These are phyloP conservation scores for Exophiala viscosa DNA, from an alignment of 2,329 filamentous ascomycete genomes.

Conservation along the genomic window DNA sequence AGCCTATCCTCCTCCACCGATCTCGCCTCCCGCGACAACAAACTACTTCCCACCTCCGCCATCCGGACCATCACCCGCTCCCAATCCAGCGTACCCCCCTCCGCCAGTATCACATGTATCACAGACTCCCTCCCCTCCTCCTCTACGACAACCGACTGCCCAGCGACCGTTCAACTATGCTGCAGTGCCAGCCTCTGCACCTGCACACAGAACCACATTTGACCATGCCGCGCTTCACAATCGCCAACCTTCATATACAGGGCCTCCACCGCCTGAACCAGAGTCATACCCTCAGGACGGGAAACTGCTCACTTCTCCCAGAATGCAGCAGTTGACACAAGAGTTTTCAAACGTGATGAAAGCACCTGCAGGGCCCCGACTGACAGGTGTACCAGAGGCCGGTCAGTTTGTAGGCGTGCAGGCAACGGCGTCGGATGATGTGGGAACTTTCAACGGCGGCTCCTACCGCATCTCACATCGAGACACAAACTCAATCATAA, in stretches of 20 bases:
- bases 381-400: conserved; percentile 43
- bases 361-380: conserved; percentile 11
- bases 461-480: conserved; percentile 90
- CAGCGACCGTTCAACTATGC: conserved; percentile 25
- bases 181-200: conserved; percentile 26
- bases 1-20: conserved; percentile 31
- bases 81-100: conserved; percentile 21
- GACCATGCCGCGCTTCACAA: conserved; percentile 22
- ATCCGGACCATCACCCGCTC: conserved; percentile 25
- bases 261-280: conserved; percentile 7
- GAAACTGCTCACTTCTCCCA: conserved; percentile 12
- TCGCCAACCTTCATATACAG: conserved; percentile 22
- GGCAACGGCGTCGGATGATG: conserved; percentile 66
- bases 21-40: conserved; percentile 20
- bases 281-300: conserved; percentile 4
- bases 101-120: conserved; percentile 19
- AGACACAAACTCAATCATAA: conserved; percentile 85
- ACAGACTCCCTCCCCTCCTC: conserved; percentile 21
- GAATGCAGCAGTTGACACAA: conserved; percentile 14
- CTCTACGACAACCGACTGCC: conserved; percentile 26
- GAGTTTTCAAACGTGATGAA: conserved; percentile 23
- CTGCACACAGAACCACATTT: conserved; percentile 26
- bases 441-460: conserved; percentile 96
- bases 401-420: conserved; percentile 62
- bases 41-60: conserved; percentile 29